Evolutionary conservation across 192 early-diverging fungal genomes (phyloP).

Genomic region (Gonapodya sp.): DNA sequence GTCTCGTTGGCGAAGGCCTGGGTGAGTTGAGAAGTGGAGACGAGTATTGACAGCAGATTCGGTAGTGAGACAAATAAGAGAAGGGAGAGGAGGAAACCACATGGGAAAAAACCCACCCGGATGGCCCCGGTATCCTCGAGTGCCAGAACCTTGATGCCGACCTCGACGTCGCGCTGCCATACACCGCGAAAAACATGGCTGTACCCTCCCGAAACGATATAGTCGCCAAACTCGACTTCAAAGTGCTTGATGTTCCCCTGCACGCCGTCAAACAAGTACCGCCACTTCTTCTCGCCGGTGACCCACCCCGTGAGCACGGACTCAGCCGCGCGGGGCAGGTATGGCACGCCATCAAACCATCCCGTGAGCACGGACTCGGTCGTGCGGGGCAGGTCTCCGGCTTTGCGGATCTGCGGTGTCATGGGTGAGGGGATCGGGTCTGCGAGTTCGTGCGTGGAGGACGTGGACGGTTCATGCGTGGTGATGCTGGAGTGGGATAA

Average conservation of each 20-base stretch:
- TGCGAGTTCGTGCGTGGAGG: not conserved
- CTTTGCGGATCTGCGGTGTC: not conserved
- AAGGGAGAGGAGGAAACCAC: too few species aligned
- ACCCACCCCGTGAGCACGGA: slow-evolving; percentile 3
- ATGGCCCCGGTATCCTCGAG: not conserved
- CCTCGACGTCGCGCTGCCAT: slow-evolving; percentile 1
- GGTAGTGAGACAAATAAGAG: not conserved
- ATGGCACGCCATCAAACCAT: too few species aligned
- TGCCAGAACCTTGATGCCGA: not conserved
- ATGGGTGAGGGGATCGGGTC: not conserved
- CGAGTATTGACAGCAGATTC: not conserved
- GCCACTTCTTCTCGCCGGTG: not conserved
- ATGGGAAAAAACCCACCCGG: not conserved
- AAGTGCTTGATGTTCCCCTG: slow-evolving; percentile 3
- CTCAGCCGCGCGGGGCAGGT: not conserved
- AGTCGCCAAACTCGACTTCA: not conserved
- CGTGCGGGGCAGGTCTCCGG: too few species aligned
- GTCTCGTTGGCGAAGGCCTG: slow-evolving; percentile 1
- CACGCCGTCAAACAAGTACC: not conserved
- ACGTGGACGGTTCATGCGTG: not conserved
- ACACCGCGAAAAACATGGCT: not conserved
- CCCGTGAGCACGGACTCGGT: too few species aligned
- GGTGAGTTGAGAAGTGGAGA: not conserved
- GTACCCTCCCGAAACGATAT: not conserved
- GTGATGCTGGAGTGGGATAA: slow-evolving; percentile 1